Conservation (phyloP, 2,329 filamentous ascomycete genomes). For the Phoma herbarum region DNA sequence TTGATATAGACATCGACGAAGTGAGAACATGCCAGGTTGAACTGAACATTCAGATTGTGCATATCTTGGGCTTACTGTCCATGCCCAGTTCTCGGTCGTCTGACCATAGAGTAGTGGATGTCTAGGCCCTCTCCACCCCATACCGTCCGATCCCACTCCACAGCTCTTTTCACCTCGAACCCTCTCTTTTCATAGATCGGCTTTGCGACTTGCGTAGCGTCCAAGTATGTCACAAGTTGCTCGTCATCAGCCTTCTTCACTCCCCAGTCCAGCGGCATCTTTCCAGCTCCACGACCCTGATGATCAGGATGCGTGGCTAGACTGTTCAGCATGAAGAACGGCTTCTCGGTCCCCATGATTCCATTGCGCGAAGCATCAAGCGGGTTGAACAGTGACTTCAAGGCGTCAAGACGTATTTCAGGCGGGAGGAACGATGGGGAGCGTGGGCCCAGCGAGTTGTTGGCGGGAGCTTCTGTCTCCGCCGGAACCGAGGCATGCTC, state of each 20-base stretch:
- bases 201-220: constrained; percentile 50
- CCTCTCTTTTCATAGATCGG: constrained; percentile 51
- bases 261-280: constrained; percentile 51
- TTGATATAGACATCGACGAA: background rate
- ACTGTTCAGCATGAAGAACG: constrained; percentile 42
- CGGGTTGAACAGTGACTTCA: constrained; percentile 38
- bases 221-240: constrained; percentile 52
- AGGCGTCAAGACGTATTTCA: constrained; percentile 56
- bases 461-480: constrained; percentile 7
- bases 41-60: background rate
- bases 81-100: constrained; percentile 1
- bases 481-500: constrained; percentile 6
- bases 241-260: constrained; percentile 52
- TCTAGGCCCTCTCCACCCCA: constrained; percentile 44
- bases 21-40: background rate
- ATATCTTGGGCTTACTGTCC: background rate
- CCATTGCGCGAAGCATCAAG: constrained; percentile 33
- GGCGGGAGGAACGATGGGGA: constrained; percentile 78
- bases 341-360: constrained; percentile 36
- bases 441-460: constrained; percentile 1
- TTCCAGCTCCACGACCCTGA: constrained; percentile 52
- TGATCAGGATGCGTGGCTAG: constrained; percentile 52
- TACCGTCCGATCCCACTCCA: constrained; percentile 37
- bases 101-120: constrained; percentile 44
- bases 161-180: constrained; percentile 30